Base-by-base conservation (phyloP, 345 rosid genomes). In the Melaleuca alternifolia region DNA sequence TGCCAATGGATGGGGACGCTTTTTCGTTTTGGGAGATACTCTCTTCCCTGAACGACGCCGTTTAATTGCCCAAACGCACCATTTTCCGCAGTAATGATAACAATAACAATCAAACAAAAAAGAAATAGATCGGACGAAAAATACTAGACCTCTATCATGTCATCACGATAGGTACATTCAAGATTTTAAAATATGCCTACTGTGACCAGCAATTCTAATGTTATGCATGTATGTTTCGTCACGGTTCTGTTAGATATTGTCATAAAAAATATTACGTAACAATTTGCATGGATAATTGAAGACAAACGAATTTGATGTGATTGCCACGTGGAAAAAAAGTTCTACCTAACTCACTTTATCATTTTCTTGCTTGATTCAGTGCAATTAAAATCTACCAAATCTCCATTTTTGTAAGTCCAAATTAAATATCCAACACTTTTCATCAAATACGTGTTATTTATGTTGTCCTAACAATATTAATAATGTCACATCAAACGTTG, bases 391-490 rank as follows among this genome's bases (percentile, higher is more conserved):
- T 62, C 2, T 62, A 30, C 11, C 44, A 62, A 7, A 30, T 30
- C 37, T 30, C 5, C 0, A 30, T 3, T 62, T 7, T 0, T 1
- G 1, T 62, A 21, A 30, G 21, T 14, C 44, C 5, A 20, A 30
- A 62, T 62, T 44, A 62, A 62, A 21, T 30, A 15, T 30, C 44
- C 15, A 2, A 61, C 71, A n/a, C 18, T 6, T 61, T 16, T 61
- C 5, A n/a, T 61, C 23, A 51, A 14, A 4, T 14, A 51, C 15
- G 13, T 26, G 71, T n/a, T n/a, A n/a, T n/a, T n/a, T n/a, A n/a
- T n/a, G n/a, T 2, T 62, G 4, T 30, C 46, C 6, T 33, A 30
- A 33, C 30, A 16, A 65, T 12, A 33, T 33, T 65, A 4, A 20
- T 33, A 10, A 65, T 2, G 9, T 33, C 3, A 65, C 6, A 33